phyloP scores from a whole-genome alignment of 495 filamentous ascomycete genomes.

The Lophiotrema nucula region DNA sequence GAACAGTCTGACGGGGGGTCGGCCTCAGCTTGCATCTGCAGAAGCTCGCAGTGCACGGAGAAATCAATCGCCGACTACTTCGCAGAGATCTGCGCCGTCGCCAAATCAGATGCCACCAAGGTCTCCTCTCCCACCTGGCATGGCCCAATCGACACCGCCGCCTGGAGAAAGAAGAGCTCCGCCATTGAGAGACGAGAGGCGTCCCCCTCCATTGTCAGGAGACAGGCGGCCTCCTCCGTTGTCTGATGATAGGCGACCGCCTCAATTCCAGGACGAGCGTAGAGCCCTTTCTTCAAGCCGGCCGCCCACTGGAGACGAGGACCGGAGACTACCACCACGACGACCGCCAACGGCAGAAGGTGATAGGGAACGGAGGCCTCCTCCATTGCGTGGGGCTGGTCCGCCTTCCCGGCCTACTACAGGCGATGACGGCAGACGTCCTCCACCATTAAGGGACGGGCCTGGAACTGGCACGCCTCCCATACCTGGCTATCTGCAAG shows the following conservation, averaged over 20 bases:
- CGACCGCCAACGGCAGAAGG: constrained; percentile 2
- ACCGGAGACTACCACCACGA: constrained; percentile 3
- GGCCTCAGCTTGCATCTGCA: constrained; percentile 38
- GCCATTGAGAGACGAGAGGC: constrained; percentile 10
- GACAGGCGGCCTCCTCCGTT: constrained; percentile 13
- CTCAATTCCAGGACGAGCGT: constrained; percentile 3
- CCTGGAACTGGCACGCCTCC: constrained; percentile 12
- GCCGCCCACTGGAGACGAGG: constrained; percentile 4
- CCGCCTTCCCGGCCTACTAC: constrained; percentile 2
- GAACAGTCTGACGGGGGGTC: constrained; percentile 61
- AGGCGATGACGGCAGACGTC: constrained; percentile 16
- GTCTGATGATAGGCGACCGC: constrained; percentile 7
- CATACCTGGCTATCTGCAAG: constrained; percentile 13
- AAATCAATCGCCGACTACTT: background rate
- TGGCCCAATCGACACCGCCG: constrained; percentile 5
- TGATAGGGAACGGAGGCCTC: background rate
- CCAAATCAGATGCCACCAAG: constrained; percentile 1
- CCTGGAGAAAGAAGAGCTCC: constrained; percentile 7
- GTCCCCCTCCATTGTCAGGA: background rate
- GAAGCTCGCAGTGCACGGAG: constrained; percentile 15
- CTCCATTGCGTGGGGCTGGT: background rate
- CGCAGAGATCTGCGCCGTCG: background rate
- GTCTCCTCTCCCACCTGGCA: constrained; percentile 21
- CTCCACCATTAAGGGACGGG: constrained; percentile 11
- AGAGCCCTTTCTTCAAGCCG: constrained; percentile 1